phyloP scores from a whole-genome alignment of 2,329 filamentous ascomycete species.

The Nannizziopsis barbatae region DNA sequence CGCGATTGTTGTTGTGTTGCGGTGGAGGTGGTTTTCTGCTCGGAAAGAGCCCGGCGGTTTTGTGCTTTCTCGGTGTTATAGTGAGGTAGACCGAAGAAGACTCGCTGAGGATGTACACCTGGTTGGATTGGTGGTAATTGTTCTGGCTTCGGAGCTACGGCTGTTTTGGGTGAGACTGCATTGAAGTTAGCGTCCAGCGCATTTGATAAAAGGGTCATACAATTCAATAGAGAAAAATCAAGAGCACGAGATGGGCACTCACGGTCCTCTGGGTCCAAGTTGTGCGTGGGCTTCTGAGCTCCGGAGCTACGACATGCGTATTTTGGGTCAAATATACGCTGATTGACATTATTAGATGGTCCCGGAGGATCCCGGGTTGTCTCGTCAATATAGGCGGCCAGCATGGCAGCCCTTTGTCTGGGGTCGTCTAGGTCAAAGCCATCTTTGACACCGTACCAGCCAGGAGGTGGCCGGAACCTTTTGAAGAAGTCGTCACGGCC shows the following conservation, averaged over 20 bases:
- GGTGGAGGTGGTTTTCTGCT: slow-evolving; percentile 3
- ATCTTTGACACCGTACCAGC: background rate
- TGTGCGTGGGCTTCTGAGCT: no score
- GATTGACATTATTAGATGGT: no score
- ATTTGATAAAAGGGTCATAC: background rate
- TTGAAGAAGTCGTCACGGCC: background rate
- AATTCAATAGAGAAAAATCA: no score
- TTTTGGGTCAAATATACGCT: no score
- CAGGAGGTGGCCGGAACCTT: background rate
- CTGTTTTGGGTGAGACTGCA: background rate
- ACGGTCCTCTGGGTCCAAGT: background rate
- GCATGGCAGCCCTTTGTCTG: no score
- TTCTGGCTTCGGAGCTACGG: background rate
- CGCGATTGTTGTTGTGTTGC: slow-evolving; percentile 1
- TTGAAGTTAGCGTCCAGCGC: background rate
- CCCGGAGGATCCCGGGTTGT: background rate
- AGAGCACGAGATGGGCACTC: background rate
- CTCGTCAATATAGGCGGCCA: background rate
- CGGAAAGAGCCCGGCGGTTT: background rate
- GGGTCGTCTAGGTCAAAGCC: no score
- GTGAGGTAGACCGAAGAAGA: background rate
- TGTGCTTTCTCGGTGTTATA: background rate
- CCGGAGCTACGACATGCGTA: no score
- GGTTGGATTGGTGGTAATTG: background rate
- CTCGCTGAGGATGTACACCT: no score